These are phyloP conservation scores for Apium graveolens DNA, from an alignment of 129 eudicot species.

Conservation along the genomic window DNA sequence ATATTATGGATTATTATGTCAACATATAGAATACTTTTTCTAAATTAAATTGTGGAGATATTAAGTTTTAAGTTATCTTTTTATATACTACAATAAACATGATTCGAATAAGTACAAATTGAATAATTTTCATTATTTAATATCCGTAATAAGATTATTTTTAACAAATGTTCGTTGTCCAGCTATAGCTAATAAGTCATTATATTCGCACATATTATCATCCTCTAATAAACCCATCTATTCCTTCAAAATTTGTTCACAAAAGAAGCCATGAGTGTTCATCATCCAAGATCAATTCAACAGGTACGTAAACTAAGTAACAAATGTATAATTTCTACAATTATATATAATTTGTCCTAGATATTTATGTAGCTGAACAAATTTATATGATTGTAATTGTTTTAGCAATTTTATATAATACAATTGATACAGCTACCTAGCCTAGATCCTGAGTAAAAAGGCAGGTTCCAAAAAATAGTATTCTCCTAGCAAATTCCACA, in stretches of 20 bases:
- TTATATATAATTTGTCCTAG: not conserved
- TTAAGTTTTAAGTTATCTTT: too few relatives aligned
- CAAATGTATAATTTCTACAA: too few relatives aligned
- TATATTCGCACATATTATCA: too few relatives aligned
- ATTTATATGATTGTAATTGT: not conserved
- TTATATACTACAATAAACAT: not conserved
- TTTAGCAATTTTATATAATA: not conserved
- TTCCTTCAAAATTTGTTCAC: not conserved
- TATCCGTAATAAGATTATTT: not conserved
- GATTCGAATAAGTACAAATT: too few relatives aligned
- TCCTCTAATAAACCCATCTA: not conserved
- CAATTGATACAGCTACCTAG: not conserved
- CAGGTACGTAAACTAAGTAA: not conserved
- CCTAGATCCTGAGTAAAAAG: not conserved
- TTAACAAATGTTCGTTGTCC: not conserved
- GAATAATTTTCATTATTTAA: not conserved
- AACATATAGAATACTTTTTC: not conserved
- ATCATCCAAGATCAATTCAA: not conserved
- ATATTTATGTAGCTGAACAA: too few relatives aligned
- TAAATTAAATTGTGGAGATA: not conserved
- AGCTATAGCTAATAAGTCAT: not conserved
- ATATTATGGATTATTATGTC: not conserved
- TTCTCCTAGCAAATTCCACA: too few relatives aligned
- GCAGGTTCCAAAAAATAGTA: not conserved
- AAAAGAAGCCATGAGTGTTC: not conserved